These are phyloP conservation scores for Arthromyces matolae DNA, from an alignment of 768 basidiomycete genomes.

Conservation along the genomic window DNA sequence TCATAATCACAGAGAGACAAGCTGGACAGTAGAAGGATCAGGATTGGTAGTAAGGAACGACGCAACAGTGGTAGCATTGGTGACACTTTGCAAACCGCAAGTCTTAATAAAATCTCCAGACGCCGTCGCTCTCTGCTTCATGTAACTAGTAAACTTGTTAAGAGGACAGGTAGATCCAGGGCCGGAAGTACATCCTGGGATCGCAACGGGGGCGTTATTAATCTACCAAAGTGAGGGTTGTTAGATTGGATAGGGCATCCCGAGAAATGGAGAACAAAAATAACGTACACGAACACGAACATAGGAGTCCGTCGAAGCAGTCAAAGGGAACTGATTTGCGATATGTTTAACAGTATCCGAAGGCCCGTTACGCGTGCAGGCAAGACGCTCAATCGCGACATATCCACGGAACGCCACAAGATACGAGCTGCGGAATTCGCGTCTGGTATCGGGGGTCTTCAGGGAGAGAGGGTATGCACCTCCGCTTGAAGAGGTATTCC, in stretches of 20 bases:
- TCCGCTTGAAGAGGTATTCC: conserved; percentile 31
- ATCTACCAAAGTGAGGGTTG: no score
- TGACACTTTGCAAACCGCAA: conserved; percentile 30
- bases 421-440: conserved; percentile 36
- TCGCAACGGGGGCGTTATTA: conserved; percentile 37
- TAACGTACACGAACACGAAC: conserved; percentile 34
- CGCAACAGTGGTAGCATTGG: conserved; percentile 22
- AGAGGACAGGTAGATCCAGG: conserved; percentile 38
- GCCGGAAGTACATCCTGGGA: conserved; percentile 37
- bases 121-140: conserved; percentile 22
- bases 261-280: background rate
- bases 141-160: conserved; percentile 27
- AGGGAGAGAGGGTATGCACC: conserved; percentile 36
- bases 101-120: conserved; percentile 35
- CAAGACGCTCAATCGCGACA: conserved; percentile 38
- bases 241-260: no score
- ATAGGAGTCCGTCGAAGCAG: conserved; percentile 17
- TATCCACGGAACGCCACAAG: conserved; percentile 39
- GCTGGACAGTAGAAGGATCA: no score
- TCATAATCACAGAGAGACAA: no score
- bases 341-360: conserved; percentile 13
- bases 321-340: conserved; percentile 10
- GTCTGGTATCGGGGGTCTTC: conserved; percentile 24
- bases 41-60: conserved; percentile 22
- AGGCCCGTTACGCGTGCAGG: conserved; percentile 21